Evolutionary conservation across 139 green algal species (phyloP), one percentile per base, ranked within the genome.

Genomic region (Micractinium sp.): DNA sequence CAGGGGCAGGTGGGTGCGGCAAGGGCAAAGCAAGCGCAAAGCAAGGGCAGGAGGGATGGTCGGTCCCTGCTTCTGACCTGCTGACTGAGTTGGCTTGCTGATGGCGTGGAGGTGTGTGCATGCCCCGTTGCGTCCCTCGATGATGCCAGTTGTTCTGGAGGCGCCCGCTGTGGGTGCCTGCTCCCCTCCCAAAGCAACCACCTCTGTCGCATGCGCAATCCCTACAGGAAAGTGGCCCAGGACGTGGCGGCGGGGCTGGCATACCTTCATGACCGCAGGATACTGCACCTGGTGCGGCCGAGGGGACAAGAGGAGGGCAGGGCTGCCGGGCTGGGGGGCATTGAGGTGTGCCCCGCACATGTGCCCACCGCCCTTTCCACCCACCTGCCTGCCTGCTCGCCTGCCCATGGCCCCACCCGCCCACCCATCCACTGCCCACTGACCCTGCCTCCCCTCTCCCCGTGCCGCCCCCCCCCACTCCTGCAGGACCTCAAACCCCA

Each of bases 401-500:
- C n/a, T n/a, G n/a, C n/a, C n/a, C n/a, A n/a, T n/a, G n/a, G n/a
- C n/a, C n/a, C n/a, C n/a, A n/a, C n/a, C n/a, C n/a, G n/a, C n/a
- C n/a, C n/a, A 23, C 16, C 60, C 60, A 14, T 16, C 60, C 60
- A 14, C 60, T 16, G 15, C 60, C 60, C 60, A 14, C 16, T 67
- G 15, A n/a, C n/a, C n/a, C n/a, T 56, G 47, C 14, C 63, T 27
- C 14, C 14, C 63, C 63, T 25, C 63, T 71, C 47, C 20, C 14
- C 14, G 20, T 71, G 63, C 63, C 63, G 2, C 2, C 63, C 63
- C 63, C 15, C 60, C n/a, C n/a, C n/a, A 14, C 33, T 56, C 14
- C 38, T 66, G 29, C 85, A 76, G 69, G 89, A 92, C 39, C 29
- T 89, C 19, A 92, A 92, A 61, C 80, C 80, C 47, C 53, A 69